Evolutionary conservation across 352 stramenopile species (phyloP), one percentile per base, ranked within the genome.

Genomic region (Phytophthora pseudosyringae): DNA sequence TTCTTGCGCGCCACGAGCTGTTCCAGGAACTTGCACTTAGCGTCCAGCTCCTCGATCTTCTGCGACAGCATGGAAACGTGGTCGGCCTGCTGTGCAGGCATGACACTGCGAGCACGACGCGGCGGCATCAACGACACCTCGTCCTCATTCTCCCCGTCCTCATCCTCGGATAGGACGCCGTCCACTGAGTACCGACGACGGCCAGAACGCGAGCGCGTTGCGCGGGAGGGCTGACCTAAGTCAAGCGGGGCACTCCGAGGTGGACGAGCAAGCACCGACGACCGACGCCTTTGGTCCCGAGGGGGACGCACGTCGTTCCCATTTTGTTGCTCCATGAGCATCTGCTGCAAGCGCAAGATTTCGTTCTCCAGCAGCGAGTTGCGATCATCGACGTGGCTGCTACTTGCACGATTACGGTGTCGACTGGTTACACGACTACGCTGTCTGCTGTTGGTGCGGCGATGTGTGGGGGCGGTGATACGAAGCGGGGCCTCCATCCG

Each of bases 21-120:
- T 67, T 94, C 86, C 41, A 94, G 63, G 28, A 89, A 88, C 32
- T 88, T 87, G 67, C 86, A 94, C 59, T 94, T 94, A 0, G 78
- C 76, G 41, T 94, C 83, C 53, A 94, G 59, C 41, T 93, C 83
- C 66, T 94, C 83, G 31, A 94, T 91, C 41, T 84, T 82, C 9
- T 75, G 74, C 2, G 76, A 85, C 11, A 93, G 59, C 56, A 78
- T 75, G 9, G 80, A 83, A 15, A 93, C 82, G 31, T 89, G 71
- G 28, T 91, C 84, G 21, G 78, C 38, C 44, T 87, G 76, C 4
- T 76, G 73, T 2, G 67, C 67, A 18, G 78, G 71, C 39, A 81
- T 67, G 12, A 88, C 82, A 49, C 79, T 91, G 31, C 77, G 80
- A 0, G 81, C 59, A 36, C 84, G 84, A n/a, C 80, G 84, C 0